A percentile compares a stretch with the other conserved stretches of the same genome.
These are phyloP conservation scores for Lasiodiplodia theobromae DNA, from an alignment of 2,329 filamentous ascomycete species.

Conservation along the genomic window DNA sequence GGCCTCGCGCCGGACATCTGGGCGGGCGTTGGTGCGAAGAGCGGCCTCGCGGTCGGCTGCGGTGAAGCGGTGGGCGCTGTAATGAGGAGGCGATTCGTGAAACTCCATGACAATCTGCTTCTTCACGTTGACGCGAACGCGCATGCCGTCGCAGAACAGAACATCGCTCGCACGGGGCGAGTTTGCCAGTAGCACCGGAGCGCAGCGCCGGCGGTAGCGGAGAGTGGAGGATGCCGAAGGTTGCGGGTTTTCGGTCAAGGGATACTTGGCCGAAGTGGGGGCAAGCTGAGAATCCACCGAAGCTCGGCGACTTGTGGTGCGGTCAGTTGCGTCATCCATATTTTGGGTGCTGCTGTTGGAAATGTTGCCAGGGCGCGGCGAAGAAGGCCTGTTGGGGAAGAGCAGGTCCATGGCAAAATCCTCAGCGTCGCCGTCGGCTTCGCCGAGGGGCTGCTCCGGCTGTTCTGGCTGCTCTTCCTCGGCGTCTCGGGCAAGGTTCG, in stretches of 20 bases:
- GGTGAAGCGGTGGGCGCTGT: slow-evolving; percentile 50
- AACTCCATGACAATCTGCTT: slow-evolving; percentile 52
- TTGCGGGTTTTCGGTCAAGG: slow-evolving; percentile 23
- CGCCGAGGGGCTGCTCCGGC: slow-evolving; percentile 27
- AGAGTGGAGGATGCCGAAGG: slow-evolving; percentile 46
- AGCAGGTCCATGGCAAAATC: slow-evolving; percentile 48
- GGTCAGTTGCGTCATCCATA: slow-evolving; percentile 2
- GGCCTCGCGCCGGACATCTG: slow-evolving; percentile 16
- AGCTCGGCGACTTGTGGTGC: slow-evolving; percentile 2
- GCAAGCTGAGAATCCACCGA: slow-evolving; percentile 1
- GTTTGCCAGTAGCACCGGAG: slow-evolving; percentile 53
- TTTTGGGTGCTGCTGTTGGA: slow-evolving; percentile 16
- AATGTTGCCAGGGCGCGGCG: slow-evolving; percentile 15
- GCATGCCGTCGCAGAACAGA: slow-evolving; percentile 51
- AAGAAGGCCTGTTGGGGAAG: slow-evolving; percentile 22
- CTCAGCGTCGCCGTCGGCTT: slow-evolving; percentile 42
- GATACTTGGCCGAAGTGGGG: slow-evolving; percentile 6
- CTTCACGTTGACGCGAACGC: slow-evolving; percentile 54
- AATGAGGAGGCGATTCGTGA: slow-evolving; percentile 53
- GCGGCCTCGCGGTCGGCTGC: slow-evolving; percentile 13
- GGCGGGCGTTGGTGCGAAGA: slow-evolving; percentile 8
- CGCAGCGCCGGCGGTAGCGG: slow-evolving; percentile 57
- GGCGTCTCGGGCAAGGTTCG: slow-evolving; percentile 45
- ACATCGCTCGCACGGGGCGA: slow-evolving; percentile 55
- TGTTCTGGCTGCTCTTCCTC: slow-evolving; percentile 27